Conservation (phyloP, 257 asterid genomes). For the Plantago ovata region DNA sequence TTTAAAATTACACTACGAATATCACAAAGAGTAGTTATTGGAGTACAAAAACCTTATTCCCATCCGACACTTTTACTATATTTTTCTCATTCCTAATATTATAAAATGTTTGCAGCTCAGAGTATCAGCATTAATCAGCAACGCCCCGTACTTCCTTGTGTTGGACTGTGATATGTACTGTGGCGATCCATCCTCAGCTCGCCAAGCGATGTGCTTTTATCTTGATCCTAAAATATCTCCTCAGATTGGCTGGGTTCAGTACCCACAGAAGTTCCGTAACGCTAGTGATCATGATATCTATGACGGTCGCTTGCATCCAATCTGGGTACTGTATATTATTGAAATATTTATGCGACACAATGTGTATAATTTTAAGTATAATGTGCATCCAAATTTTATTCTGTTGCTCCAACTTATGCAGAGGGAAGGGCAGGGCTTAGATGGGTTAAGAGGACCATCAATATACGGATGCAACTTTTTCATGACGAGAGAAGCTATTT, state of each 20-base stretch:
- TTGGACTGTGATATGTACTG: slow-evolving; percentile 58
- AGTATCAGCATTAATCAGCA: slow-evolving; percentile 61
- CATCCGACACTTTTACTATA: not conserved
- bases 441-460: slow-evolving; percentile 52
- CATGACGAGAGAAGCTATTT: slow-evolving; percentile 48
- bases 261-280: slow-evolving; percentile 62
- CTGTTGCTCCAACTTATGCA: slow-evolving; percentile 17
- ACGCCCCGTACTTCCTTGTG: slow-evolving; percentile 57
- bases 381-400: not conserved
- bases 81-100: slow-evolving; percentile 7
- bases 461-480: slow-evolving; percentile 50
- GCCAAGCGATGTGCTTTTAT: slow-evolving; percentile 55
- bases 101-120: slow-evolving; percentile 44
- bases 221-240: slow-evolving; percentile 38
- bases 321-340: slow-evolving; percentile 26
- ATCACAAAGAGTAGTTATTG: not conserved
- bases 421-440: slow-evolving; percentile 45
- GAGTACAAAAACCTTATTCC: not conserved
- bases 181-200: slow-evolving; percentile 44
- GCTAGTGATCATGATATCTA: slow-evolving; percentile 48
- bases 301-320: slow-evolving; percentile 26
- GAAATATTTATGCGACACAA: not conserved
- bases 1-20: too few relatives aligned
- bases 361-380: not conserved
- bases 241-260: slow-evolving; percentile 57